phyloP scores from a whole-genome alignment of 2,329 filamentous ascomycete species.

The Cercospora beticola region DNA sequence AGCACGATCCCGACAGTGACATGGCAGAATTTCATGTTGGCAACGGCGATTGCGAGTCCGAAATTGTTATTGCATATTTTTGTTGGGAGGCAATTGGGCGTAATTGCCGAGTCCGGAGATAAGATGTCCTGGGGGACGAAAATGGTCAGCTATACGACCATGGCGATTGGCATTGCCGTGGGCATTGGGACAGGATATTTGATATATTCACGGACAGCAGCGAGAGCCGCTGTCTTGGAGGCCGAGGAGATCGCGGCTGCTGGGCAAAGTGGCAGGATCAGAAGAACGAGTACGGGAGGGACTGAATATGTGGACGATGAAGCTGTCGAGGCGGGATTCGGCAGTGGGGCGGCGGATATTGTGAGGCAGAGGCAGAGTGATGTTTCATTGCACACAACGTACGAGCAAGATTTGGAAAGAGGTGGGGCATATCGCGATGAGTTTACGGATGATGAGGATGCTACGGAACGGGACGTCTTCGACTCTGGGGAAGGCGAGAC shows the following conservation, averaged over 20 bases:
- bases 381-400: slow-evolving; percentile 54
- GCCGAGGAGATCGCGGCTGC: slow-evolving; percentile 44
- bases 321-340: background rate
- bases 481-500: slow-evolving; percentile 45
- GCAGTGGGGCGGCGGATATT: slow-evolving; percentile 38
- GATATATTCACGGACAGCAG: slow-evolving; percentile 69
- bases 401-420: slow-evolving; percentile 52
- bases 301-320: slow-evolving; percentile 49
- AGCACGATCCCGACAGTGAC: slow-evolving; percentile 89
- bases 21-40: slow-evolving; percentile 71
- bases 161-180: slow-evolving; percentile 67
- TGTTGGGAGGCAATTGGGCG: slow-evolving; percentile 78
- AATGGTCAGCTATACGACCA: slow-evolving; percentile 78
- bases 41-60: slow-evolving; percentile 77
- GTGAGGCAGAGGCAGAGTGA: slow-evolving; percentile 52
- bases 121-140: slow-evolving; percentile 79
- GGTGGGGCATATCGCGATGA: slow-evolving; percentile 43
- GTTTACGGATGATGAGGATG: slow-evolving; percentile 45
- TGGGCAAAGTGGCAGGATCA: slow-evolving; percentile 28
- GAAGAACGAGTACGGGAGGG: slow-evolving; percentile 36
- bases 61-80: slow-evolving; percentile 92
- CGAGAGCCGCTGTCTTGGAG: slow-evolving; percentile 51
- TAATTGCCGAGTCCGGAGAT: slow-evolving; percentile 78
- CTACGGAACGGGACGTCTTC: slow-evolving; percentile 47
- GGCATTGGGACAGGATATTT: slow-evolving; percentile 76